Base-by-base conservation (phyloP, 345 rosid genomes). In the Raphanus raphanistrum region DNA sequence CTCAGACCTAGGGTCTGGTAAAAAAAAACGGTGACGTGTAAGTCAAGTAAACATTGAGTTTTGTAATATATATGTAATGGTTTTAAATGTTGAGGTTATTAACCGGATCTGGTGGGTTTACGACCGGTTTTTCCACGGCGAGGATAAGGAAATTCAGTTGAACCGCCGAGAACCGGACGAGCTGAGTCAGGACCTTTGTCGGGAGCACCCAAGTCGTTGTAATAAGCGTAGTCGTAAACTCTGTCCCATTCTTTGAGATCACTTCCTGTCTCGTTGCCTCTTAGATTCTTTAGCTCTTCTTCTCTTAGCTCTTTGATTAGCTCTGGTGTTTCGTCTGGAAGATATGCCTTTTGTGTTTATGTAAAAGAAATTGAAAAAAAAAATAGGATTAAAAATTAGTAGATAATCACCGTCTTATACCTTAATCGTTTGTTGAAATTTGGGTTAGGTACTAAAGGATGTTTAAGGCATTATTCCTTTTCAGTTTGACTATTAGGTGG, bases 191-290 rank as follows among this genome's bases (percentile, higher is more conserved):
- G 58, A 58, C 95, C 92, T 63, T 87, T 89, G 66, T 94, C 97
- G 0, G 98, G 98, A 76, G 73, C 78, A 72, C 90, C 98, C 73
- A 94, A 81, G 81, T 92, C 98, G 45, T 92, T 94, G 88, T 92
- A 94, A 82, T 71, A 83, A 78, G 82, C 98, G 73, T 92, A 92
- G 74, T 90, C 99, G 63, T 94, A 94, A 16, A 90, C 94, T 84
- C 99, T 88, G 76, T 94, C 98, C 99, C 99, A 92, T 67, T 92
- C 97, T 68, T 82, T 86, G 43, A 90, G 85, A 83, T 80, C 84
- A 15, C 85, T 87, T 43, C 71, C 82, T 63, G 27, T 75, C 3
- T 89, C 92, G 66, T 88, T 75, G 63, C 96, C 98, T n/a, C 90
- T 85, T 16, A 94, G 85, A 73, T 82, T 84, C 6, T 72, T 52